Conservation (phyloP, 257 asterid genomes). For the Parsonsia alboflavescens region DNA sequence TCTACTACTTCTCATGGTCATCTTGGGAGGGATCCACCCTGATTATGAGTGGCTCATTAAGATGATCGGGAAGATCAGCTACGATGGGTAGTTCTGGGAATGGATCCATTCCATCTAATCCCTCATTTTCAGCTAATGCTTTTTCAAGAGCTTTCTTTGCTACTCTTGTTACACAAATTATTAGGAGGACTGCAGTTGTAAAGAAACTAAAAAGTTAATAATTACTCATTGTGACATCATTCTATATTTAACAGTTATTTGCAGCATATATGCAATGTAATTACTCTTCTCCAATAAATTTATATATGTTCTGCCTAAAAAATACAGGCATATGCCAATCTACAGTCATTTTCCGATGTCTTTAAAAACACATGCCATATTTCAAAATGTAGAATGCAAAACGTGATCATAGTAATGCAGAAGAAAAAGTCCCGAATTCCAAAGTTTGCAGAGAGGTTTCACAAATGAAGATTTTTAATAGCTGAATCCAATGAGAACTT, state of each 20-base stretch:
- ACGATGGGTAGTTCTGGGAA: conserved; percentile 39
- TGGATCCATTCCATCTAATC: conserved; percentile 30
- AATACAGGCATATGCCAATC: background rate
- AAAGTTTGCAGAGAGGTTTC: background rate
- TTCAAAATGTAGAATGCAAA: background rate
- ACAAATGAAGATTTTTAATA: background rate
- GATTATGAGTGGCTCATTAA: conserved; percentile 68
- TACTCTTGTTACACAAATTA: conserved; percentile 62
- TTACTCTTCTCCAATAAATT: background rate
- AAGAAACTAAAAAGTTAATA: background rate
- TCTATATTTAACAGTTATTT: background rate
- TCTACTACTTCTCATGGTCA: conserved; percentile 39
- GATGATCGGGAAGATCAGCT: conserved; percentile 26
- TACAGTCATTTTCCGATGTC: background rate
- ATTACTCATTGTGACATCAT: background rate
- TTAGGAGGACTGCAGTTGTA: conserved; percentile 45
- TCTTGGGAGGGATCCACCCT: conserved; percentile 58
- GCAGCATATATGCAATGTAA: background rate
- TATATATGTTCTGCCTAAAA: background rate
- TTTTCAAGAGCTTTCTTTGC: conserved; percentile 74
- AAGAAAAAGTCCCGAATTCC: background rate
- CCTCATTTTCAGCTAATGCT: conserved; percentile 76
- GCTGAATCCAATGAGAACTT: conserved; percentile 28
- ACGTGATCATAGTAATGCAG: background rate
- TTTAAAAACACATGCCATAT: background rate